These are phyloP conservation scores for Pythium aphanidermatum DNA, from an alignment of 352 stramenopile species.

Conservation along the genomic window DNA sequence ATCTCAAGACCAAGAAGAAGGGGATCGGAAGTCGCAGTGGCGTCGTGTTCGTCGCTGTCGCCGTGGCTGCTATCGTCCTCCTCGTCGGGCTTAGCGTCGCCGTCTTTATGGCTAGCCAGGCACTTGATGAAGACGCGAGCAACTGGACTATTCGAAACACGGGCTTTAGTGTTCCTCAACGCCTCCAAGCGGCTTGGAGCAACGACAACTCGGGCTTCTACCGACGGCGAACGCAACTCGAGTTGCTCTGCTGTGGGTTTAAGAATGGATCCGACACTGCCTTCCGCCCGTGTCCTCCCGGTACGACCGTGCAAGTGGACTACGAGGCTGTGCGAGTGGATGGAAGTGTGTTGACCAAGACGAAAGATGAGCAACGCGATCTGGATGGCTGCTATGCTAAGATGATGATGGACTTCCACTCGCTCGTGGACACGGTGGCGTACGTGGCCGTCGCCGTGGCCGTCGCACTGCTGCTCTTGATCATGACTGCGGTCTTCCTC, in stretches of 20 bases:
- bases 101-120: slow-evolving; percentile 61
- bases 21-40: slow-evolving; percentile 18
- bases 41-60: slow-evolving; percentile 30
- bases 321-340: slow-evolving; percentile 61
- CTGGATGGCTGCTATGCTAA: slow-evolving; percentile 40
- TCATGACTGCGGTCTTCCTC: slow-evolving; percentile 40
- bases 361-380: slow-evolving; percentile 37
- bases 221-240: slow-evolving; percentile 46
- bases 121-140: slow-evolving; percentile 31
- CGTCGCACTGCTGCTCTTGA: slow-evolving; percentile 35
- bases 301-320: slow-evolving; percentile 36
- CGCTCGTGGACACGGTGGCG: slow-evolving; percentile 30
- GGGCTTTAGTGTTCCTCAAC: slow-evolving; percentile 49
- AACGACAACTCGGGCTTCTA: slow-evolving; percentile 31
- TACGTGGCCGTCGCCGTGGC: slow-evolving; percentile 29
- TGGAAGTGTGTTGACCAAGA: slow-evolving; percentile 35
- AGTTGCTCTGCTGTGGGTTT: slow-evolving; percentile 72
- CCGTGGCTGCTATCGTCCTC: slow-evolving; percentile 34
- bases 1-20: slow-evolving; percentile 26
- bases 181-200: slow-evolving; percentile 44
- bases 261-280: slow-evolving; percentile 31
- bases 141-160: slow-evolving; percentile 77
- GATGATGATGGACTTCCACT: slow-evolving; percentile 56
- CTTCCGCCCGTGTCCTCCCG: slow-evolving; percentile 44
- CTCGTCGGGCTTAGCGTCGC: slow-evolving; percentile 29